Conservation (phyloP, 805 yeast genomes). For the Yarrowia sp. region DNA sequence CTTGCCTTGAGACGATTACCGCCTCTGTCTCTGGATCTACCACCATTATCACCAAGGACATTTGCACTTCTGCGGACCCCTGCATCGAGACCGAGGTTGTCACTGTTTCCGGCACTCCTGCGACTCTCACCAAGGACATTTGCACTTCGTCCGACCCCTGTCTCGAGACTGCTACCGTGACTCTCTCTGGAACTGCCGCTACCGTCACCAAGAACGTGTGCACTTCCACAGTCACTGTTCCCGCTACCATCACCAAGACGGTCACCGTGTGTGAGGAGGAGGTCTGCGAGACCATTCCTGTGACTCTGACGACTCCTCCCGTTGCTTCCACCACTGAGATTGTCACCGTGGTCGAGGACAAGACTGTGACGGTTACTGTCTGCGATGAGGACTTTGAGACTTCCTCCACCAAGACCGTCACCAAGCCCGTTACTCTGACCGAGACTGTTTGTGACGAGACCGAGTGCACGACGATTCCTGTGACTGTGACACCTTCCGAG, state of each 20-base stretch:
- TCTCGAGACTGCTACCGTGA: background rate
- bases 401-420: background rate
- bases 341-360: background rate
- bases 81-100: background rate
- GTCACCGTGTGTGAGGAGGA: background rate
- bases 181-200: background rate
- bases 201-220: background rate
- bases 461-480: background rate
- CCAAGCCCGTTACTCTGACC: background rate
- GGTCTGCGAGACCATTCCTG: background rate
- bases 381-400: background rate
- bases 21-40: constrained; percentile 7
- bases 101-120: constrained; percentile 1
- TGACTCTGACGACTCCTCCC: background rate
- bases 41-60: constrained; percentile 1
- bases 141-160: constrained; percentile 15
- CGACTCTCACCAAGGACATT: background rate
- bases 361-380: background rate
- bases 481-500: background rate
- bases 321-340: background rate
- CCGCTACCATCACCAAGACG: constrained; percentile 7
- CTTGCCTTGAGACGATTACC: background rate
- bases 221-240: background rate
- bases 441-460: constrained; percentile 7
- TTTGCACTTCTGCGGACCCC: background rate